Percentiles rank a stretch among this genome's conserved stretches.
Conservation (phyloP, 306 rosid genomes). For the Cyclanthera cordifolia region DNA sequence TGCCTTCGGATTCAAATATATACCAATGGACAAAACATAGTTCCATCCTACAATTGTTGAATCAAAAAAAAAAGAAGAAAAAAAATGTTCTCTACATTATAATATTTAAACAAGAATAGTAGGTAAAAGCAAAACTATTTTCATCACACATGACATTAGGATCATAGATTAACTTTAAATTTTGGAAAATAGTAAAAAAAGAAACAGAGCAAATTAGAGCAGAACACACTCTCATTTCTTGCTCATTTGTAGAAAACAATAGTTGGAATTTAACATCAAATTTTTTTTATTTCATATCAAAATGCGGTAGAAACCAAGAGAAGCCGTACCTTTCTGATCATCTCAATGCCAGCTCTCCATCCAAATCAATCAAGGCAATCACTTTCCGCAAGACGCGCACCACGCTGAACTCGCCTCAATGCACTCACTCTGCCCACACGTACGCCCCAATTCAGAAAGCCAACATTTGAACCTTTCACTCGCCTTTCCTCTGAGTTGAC, state of each 20-base stretch:
- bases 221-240: neutral
- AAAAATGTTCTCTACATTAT: neutral
- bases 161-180: neutral
- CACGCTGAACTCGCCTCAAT: slow-evolving; percentile 30
- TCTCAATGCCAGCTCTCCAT: slow-evolving; percentile 2
- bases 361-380: slow-evolving; percentile 20
- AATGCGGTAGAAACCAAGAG: neutral
- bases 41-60: too few species aligned
- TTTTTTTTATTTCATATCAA: neutral
- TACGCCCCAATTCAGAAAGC: slow-evolving; percentile 13
- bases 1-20: too few species aligned
- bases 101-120: neutral
- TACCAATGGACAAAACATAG: too few species aligned
- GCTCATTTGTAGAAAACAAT: neutral
- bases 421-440: slow-evolving; percentile 31
- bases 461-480: slow-evolving; percentile 19
- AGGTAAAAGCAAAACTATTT: neutral
- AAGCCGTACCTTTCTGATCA: slow-evolving; percentile 5
- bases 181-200: neutral
- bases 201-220: neutral
- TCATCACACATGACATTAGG: neutral
- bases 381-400: slow-evolving; percentile 36
- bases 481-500: slow-evolving; percentile 16
- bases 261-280: neutral
- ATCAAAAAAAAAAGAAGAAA: too few species aligned